Base-by-base conservation (phyloP, 1,284 basidiomycete species). In the Ustilago curta region DNA sequence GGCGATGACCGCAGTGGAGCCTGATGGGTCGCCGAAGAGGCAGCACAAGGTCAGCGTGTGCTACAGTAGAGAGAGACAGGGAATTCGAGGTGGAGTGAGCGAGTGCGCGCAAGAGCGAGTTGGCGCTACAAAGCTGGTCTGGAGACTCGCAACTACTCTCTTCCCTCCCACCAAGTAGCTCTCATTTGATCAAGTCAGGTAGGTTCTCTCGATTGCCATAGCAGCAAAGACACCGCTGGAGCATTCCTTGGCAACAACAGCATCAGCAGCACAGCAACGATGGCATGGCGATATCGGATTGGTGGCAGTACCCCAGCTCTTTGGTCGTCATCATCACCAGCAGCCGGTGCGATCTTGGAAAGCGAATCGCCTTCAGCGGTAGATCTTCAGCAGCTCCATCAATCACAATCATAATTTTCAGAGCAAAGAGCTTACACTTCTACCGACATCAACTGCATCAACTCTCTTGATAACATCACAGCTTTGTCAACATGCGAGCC, bases 401-500 rank as follows among this genome's bases (percentile, higher is more conserved):
- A 18, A 11, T 18, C 12, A 8, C 11, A n/a, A 42, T 42, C 8
- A 8, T 4, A n/a, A 42, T 42, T 8, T 16, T 12, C 53, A 52
- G 43, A 63, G 49, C 62, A 52, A 40, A n/a, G 27, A 23, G 40
- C 64, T 69, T 54, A 68, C 70, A 63, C 47, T 58, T 37, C 39
- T 40, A 21, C 29, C 45, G 35, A 53, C 53, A 16, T 35, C 14
- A 7, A 7, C 8, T 39, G 12, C 50, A 31, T 39, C 31, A 25
- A 27, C 11, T 40, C 11, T 40, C 23, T 25, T 16, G 9, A 21
- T 37, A 23, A 44, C 43, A 12, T 37, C 39, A 66, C 62, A 74
- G 67, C 72, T 71, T 76, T 69, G 69, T 68, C 73, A 76, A 74
- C 53, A 80, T 82, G 80, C 75, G 80, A 71, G 80, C 72, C 59